Percentiles rank a stretch among this genome's conserved stretches.
Conservation (phyloP, 2,329 filamentous ascomycete species). For the Botrytis tulipae region DNA sequence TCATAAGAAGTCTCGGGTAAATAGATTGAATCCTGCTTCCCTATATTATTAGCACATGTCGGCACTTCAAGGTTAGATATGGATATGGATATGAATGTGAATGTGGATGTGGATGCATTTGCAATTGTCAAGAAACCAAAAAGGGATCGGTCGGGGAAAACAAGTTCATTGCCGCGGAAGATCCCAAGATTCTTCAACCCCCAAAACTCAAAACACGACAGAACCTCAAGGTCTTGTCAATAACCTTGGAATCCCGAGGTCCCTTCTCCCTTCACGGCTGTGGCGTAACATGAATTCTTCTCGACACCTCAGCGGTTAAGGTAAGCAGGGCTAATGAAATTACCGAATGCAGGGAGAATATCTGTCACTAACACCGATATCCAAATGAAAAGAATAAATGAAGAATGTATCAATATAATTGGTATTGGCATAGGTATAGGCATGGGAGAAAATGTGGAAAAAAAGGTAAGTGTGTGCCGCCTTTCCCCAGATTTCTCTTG, state of each 20-base stretch:
- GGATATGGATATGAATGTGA: background rate
- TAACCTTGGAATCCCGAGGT: no score
- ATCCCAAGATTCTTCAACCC: background rate
- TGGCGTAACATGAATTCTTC: background rate
- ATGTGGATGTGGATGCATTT: background rate
- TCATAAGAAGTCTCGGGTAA: background rate
- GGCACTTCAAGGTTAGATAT: background rate
- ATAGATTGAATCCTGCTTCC: background rate
- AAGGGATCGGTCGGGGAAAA: background rate
- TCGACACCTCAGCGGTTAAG: background rate
- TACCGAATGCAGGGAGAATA: background rate
- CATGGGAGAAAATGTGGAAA: background rate
- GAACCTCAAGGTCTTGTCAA: background rate
- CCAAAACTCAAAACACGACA: slow-evolving; percentile 2
- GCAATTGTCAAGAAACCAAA: background rate
- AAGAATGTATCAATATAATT: background rate
- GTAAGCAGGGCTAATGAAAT: background rate
- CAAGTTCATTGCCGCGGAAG: background rate
- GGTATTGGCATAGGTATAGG: no score
- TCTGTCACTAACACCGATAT: background rate
- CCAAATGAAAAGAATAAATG: background rate
- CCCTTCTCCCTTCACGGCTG: background rate
- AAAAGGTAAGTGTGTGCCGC: background rate
- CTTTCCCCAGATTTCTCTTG: slow-evolving; percentile 3
- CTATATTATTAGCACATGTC: background rate